phyloP scores from a whole-genome alignment of 139 green algal species.

The Chlamydomonas applanata region DNA sequence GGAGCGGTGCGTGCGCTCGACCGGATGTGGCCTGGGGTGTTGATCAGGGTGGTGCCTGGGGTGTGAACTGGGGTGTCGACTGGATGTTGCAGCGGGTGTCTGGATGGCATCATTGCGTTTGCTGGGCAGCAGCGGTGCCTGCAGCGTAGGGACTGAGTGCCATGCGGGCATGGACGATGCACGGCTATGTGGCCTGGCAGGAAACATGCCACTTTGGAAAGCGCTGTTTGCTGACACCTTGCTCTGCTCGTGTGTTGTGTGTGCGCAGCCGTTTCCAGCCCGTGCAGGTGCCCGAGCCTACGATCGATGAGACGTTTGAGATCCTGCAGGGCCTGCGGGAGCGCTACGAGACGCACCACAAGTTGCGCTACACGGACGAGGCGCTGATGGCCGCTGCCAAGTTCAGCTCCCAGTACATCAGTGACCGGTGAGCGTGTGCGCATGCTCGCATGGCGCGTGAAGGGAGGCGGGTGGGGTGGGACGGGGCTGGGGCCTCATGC shows the following conservation, averaged over 20 bases:
- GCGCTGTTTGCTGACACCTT: conserved; percentile 1
- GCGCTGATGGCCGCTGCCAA: conserved; percentile 89
- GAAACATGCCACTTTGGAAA: no score
- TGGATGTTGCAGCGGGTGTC: no score
- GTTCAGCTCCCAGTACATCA: conserved; percentile 95
- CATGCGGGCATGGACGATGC: no score
- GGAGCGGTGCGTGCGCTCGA: conserved; percentile 73
- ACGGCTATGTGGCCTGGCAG: no score
- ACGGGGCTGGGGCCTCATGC: conserved; percentile 10
- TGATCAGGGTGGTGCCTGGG: background rate
- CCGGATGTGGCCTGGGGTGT: background rate
- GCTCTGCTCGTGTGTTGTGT: background rate
- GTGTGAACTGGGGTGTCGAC: background rate
- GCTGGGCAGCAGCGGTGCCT: no score
- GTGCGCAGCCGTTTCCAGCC: conserved; percentile 78
- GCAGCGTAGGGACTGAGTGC: no score
- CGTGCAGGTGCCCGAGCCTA: conserved; percentile 90
- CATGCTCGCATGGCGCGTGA: background rate
- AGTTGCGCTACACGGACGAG: conserved; percentile 98
- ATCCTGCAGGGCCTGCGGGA: conserved; percentile 71
- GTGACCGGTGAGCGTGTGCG: conserved; percentile 55
- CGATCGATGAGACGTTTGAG: conserved; percentile 96
- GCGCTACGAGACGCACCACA: conserved; percentile 81
- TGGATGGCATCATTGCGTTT: background rate
- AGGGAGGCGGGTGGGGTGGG: background rate